phyloP scores from a whole-genome alignment of 2,329 filamentous ascomycete genomes.

The Phyllosticta capitalensis region DNA sequence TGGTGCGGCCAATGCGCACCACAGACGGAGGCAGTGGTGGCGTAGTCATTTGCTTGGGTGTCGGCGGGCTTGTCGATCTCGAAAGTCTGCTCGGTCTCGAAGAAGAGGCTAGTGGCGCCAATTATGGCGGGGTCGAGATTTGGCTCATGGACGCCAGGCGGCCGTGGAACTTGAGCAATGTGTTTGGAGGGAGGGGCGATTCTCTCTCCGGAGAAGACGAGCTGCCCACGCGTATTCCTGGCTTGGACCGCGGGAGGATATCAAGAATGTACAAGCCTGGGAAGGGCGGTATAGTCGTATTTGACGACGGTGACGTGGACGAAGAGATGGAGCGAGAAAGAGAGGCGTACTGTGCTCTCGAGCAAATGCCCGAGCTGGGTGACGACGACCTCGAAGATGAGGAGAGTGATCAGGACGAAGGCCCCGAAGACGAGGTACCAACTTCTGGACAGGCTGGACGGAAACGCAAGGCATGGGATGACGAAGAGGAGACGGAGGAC shows the following conservation, averaged over 20 bases:
- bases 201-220: not conserved
- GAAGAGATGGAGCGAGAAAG: conserved; percentile 66
- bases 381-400: conserved; percentile 57
- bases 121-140: conserved; percentile 78
- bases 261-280: conserved; percentile 63
- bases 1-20: conserved; percentile 80
- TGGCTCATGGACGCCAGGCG: conserved; percentile 89
- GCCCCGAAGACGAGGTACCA: conserved; percentile 20
- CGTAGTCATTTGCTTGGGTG: conserved; percentile 82
- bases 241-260: conserved; percentile 66
- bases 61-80: conserved; percentile 85
- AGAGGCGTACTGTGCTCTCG: conserved; percentile 74
- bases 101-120: conserved; percentile 52
- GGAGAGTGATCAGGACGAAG: conserved; percentile 43
- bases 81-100: conserved; percentile 70
- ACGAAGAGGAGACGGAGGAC: conserved; percentile 55
- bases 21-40: conserved; percentile 76
- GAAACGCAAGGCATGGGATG: conserved; percentile 33
- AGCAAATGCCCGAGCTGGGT: conserved; percentile 84
- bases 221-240: conserved; percentile 35
- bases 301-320: conserved; percentile 92
- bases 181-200: conserved; percentile 58
- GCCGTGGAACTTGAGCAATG: conserved; percentile 90
- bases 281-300: conserved; percentile 82
- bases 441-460: conserved; percentile 27